Base-by-base conservation (phyloP, 2,329 filamentous ascomycete species). In the Dactylellina parvicollis region DNA sequence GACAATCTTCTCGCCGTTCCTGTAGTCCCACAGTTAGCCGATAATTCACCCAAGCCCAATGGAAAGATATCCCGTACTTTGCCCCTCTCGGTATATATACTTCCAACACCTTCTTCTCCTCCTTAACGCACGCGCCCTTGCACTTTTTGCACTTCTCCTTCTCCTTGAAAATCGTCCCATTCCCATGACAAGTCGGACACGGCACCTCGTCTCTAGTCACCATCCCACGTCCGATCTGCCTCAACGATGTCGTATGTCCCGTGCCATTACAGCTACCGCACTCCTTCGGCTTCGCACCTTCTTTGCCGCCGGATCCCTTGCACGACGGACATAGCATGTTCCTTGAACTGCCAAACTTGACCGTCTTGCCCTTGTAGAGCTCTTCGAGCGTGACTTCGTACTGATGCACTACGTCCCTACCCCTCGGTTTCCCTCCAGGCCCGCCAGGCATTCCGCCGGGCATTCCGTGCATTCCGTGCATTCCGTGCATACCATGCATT, bases 61-160 rank as follows among this genome's bases (percentile, higher is more conserved):
- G 1, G 22, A 18, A 36, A 24, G 18, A 16, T n/a, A 26, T 8
- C 12, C 77, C 82, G 64, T 78, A 89, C 84, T 87, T 87, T 38
- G 90, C 90, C 49, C 94, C 94, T 57, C 91, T 88, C 8, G 94
- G 92, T 72, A 99, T 96, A 83, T 98, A 98, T 57, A 99, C 89
- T 82, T 99, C 95, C 73, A 99, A 85, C 2, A 94, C 91, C 83
- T 98, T 99, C 82, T 91, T 95, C 82, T 95, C 91, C 78, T 92
- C 90, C 46, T 88, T 88, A 12, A 92, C 92, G 75, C 92, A 87
- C 81, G 91, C 91, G 79, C 95, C 95, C 83, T 98, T 98, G 87
- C 95, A 99, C 84, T 95, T 97, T 85, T 96, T 96, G 85, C 95
- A 99, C 80, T 92, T 92, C 79, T 99, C 95, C 84, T 98, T 98